Evolutionary conservation across 192 early-diverging fungal species (phyloP).

Genomic region (Cetraspora pellucida): DNA sequence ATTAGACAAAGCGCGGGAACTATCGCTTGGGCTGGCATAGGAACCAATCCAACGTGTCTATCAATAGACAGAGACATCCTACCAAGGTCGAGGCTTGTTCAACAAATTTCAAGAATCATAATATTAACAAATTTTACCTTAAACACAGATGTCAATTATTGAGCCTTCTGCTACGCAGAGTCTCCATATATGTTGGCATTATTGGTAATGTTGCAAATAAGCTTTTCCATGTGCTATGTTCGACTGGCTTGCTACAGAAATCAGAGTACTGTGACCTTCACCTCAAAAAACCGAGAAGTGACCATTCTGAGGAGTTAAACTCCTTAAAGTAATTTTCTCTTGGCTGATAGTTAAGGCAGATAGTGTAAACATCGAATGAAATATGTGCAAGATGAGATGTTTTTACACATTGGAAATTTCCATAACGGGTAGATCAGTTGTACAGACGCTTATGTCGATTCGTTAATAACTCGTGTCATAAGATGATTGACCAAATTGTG

Average conservation of each 20-base stretch:
- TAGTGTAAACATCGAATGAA: too few species aligned
- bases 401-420: too few species aligned
- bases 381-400: too few species aligned
- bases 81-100: conserved; percentile 5
- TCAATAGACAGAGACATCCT: conserved; percentile 15
- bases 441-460: too few species aligned
- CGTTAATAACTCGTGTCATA: too few species aligned
- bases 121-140: conserved; percentile 14
- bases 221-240: conserved; percentile 19
- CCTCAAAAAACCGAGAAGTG: conserved; percentile 20
- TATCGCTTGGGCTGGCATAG: conserved; percentile 2
- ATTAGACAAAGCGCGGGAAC: conserved; percentile 6
- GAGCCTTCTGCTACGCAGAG: conserved; percentile 13
- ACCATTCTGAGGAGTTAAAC: conserved; percentile 13
- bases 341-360: neutral
- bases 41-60: conserved; percentile 13
- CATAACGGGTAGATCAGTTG: too few species aligned
- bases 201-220: neutral
- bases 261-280: neutral
- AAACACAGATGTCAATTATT: conserved; percentile 9
- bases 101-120: conserved; percentile 13
- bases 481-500: too few species aligned
- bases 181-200: neutral
- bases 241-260: neutral
- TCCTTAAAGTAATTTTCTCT: conserved; percentile 26